Percentiles rank a stretch among this genome's conserved stretches.
Conservation (phyloP, 2,329 filamentous ascomycete genomes). For the Volutella citrinella region DNA sequence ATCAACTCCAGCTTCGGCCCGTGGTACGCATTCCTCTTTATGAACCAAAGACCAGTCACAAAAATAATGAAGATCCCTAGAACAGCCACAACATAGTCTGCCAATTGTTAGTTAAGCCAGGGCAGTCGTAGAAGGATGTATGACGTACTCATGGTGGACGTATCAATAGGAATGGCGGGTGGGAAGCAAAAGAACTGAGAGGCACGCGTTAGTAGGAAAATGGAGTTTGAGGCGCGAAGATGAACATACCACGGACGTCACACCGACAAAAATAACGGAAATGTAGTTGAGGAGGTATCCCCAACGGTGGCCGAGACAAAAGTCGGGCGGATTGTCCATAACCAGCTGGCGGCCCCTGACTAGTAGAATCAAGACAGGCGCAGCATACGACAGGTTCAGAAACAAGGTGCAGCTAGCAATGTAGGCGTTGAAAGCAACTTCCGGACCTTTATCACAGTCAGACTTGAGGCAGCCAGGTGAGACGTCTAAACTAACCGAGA, state of each 20-base stretch:
- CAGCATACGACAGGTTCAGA: slow-evolving; percentile 43
- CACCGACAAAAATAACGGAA: slow-evolving; percentile 34
- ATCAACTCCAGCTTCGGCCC: slow-evolving; percentile 19
- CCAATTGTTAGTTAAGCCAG: slow-evolving; percentile 1
- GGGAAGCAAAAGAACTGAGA: slow-evolving; percentile 21
- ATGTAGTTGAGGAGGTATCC: slow-evolving; percentile 31
- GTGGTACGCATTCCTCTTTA: slow-evolving; percentile 16
- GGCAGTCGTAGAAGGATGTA: not conserved
- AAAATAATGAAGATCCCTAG: slow-evolving; percentile 31
- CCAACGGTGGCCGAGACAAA: slow-evolving; percentile 26
- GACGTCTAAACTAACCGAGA: slow-evolving; percentile 13
- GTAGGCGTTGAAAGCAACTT: slow-evolving; percentile 46
- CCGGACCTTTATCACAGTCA: slow-evolving; percentile 28
- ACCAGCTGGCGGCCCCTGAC: slow-evolving; percentile 33
- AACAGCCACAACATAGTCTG: slow-evolving; percentile 36
- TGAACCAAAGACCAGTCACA: slow-evolving; percentile 11
- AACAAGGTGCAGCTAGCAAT: slow-evolving; percentile 43
- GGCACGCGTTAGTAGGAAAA: not conserved
- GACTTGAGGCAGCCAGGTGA: accelerated
- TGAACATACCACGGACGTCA: slow-evolving; percentile 33
- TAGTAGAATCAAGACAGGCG: slow-evolving; percentile 38
- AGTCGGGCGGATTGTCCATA: slow-evolving; percentile 24
- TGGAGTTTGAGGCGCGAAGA: not conserved
- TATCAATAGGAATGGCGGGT: slow-evolving; percentile 17
- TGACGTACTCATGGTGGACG: slow-evolving; percentile 20